Evolutionary conservation across 1,284 basidiomycete species (phyloP).

Genomic region (Tetrapyrgos nigripes): DNA sequence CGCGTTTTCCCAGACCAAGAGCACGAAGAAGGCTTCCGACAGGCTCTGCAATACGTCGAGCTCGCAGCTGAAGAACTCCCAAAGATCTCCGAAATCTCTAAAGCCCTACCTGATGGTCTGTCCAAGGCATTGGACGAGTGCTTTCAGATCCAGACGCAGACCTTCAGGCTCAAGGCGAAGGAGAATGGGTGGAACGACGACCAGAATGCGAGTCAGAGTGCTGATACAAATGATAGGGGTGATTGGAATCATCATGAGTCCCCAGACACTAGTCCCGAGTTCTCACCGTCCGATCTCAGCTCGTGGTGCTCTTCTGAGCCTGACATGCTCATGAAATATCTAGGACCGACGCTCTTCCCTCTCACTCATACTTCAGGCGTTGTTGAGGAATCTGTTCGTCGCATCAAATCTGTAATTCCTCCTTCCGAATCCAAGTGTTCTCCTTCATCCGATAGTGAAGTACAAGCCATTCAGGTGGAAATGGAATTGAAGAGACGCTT

Average conservation of each 20-base stretch:
- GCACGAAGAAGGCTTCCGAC: constrained; percentile 50
- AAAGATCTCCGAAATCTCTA: constrained; percentile 56
- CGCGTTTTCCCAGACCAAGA: constrained; percentile 17
- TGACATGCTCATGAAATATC: constrained; percentile 38
- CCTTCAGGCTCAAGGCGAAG: neutral
- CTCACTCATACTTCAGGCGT: constrained; percentile 56
- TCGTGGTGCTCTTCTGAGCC: constrained; percentile 29
- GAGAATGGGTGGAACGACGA: too few species aligned
- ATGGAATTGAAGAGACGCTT: constrained; percentile 53
- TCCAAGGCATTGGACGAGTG: constrained; percentile 49
- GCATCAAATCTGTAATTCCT: constrained; percentile 41
- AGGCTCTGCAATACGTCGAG: constrained; percentile 54
- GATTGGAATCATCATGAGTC: neutral
- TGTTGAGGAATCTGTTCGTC: constrained; percentile 56
- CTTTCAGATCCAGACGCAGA: constrained; percentile 27
- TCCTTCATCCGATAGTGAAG: too few species aligned
- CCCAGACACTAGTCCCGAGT: constrained; percentile 15
- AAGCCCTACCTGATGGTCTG: constrained; percentile 61
- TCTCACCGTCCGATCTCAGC: constrained; percentile 1
- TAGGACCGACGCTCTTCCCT: constrained; percentile 54
- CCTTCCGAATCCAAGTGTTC: constrained; percentile 21
- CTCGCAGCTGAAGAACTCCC: constrained; percentile 64
- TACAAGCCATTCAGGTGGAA: constrained; percentile 57
- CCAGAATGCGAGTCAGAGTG: too few species aligned
- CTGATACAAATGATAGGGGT: constrained; percentile 8